Base-by-base conservation (phyloP, 1,284 basidiomycete species). In the Marasmius sp. region DNA sequence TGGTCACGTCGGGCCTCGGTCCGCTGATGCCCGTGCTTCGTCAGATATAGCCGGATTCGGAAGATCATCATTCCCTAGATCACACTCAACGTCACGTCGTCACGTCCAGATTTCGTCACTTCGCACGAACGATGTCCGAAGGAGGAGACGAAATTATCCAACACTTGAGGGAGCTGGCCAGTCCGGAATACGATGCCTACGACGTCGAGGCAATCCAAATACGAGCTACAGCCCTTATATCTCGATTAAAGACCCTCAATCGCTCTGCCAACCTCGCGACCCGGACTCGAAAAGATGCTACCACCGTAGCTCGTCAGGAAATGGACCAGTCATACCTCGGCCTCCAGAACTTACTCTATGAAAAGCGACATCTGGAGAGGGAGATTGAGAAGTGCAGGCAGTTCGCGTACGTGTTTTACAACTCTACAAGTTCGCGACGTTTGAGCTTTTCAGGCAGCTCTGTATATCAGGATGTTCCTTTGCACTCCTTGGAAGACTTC, bases 321-420 rank as follows among this genome's bases (percentile, higher is more conserved):
- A 92, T 93, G 89, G 92, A 93, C 75, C 88, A 92, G 74, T 87
- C 90, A 0, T 85, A 92, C 74, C 85, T 93, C 34, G 85, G 87
- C 14, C 83, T 93, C 38, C 91, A 93, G 73, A 93, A 93, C 66
- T 76, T 93, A 47, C 80, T 91, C 57, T 93, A 93, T 67, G 91
- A 93, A 74, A 92, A 91, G 71, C 80, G 92, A 36, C 91, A 93
- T 71, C 82, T 93, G 10, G 91, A 93, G 72, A 81, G 90, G 64
- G 91, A 93, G 76, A 93, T 93, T 37, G 91, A 93, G 69, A 93
- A 93, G 73, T 93, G 91, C 74, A 84, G 89, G 59, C 91, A 93
- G 69, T 93, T 93, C 72, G 91, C 89, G 91, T 93, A 71, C 71
- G 89, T 79, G 41, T 69, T 4, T 1, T 61, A 51, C 52, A 62